Base-by-base conservation (phyloP, 441 rosid species). In the Codiaeum variegatum region DNA sequence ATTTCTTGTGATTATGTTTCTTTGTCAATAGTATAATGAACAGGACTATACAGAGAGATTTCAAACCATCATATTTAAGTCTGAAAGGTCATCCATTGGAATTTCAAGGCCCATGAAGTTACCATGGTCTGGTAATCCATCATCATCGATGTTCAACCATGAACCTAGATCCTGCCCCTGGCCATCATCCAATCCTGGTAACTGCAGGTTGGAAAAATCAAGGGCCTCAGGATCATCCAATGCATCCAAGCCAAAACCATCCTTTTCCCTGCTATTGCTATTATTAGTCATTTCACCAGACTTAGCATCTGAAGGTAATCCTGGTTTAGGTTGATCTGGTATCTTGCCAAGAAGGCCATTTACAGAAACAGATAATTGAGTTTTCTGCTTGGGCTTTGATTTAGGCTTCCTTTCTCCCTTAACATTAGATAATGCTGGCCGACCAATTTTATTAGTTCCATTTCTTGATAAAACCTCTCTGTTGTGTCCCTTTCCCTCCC, bases 1-100 rank as follows among this genome's bases (percentile, higher is more conserved):
- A 84, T 84, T 82, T 83, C 83, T 86, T 82, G 77, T 71, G 78
- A 74, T 78, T 81, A 60, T 79, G 81, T 79, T 76, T 68, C 74
- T 82, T 80, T 79, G 89, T 84, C 89, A 88, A 85, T 85, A 78
- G 94, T 95, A 87, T 89, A 93, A 88, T 83, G 80, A 89, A 85
- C 85, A 88, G 83, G 88, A 84, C 95, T 93, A 85, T 91, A 91
- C 94, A 89, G 80, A 86, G 77, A 81, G 78, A 81, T 87, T 80
- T 93, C 85, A 96, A 80, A 96, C 93, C 97, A 91, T 93, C 98
- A 93, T 90, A 82, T 96, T 88, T 70, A 96, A 79, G 87, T 91
- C 98, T 66, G 98, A 83, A 80, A 96, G 95, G 81, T 96, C 99
- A 77, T 96, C 99, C 99, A 93, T 93, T 58, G 99, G 99, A 80